Evolutionary conservation across 2,329 filamentous ascomycete species (phyloP), one percentile per base, ranked within the genome.

Genomic region (Fusarium oxysporum): DNA sequence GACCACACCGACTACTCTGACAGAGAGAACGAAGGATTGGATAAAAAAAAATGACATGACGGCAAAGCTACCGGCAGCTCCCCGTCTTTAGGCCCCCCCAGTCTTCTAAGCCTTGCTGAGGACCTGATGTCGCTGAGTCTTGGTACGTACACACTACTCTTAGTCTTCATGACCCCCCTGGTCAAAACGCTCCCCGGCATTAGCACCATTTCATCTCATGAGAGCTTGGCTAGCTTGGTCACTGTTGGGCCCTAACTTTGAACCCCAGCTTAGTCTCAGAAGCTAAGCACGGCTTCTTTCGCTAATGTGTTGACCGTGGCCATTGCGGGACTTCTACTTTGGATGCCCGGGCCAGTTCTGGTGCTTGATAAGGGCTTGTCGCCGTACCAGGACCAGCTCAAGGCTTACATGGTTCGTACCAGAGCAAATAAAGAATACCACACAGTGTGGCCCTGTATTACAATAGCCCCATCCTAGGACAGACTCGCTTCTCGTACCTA

Each of bases 21-120:
- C 19, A 41, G 43, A 65, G 55, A 65, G 40, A 53, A 35, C 44
- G 41, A 57, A 57, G 25, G 44, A 45, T 41, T 32, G 45, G 25
- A 65, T 61, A 50, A 71, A 71, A 68, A 50, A 71, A 71, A 68
- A 71, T 61, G 50, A 62, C 64, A 67, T 62, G 67, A 69, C 68
- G 71, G 71, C 62, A 62, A 70, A 77, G 66, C 72, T 77, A 77
- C 74, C 62, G 72, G 74, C 70, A 73, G 70, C 72, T 77, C 72
- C 72, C 72, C 76, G 74, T 77, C 65, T 74, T 62, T 68, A 73
- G 68, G 68, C 70, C 70, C 74, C 64, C 72, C 70, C 73, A 62
- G 75, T 73, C 57, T 58, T 71, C 72, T 71, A 75, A 77, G 74
- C 74, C 74, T 72, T 77, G 76, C 55, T 77, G 62, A 48, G 60